Base-by-base conservation (phyloP, 2,329 filamentous ascomycete genomes). In the Fusarium sp. region DNA sequence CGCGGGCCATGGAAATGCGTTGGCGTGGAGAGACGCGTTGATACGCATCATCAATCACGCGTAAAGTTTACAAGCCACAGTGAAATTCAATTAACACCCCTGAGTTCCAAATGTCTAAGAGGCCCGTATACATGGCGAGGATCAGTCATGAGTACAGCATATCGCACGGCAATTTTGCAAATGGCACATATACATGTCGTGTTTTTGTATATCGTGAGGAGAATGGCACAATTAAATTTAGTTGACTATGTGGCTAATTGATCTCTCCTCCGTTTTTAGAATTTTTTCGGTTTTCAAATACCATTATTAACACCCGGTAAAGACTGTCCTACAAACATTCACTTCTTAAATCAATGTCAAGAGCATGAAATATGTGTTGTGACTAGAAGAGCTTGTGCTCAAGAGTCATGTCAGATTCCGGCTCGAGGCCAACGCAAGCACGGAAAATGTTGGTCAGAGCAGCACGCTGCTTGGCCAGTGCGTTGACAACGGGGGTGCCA, bases 391-490 rank as follows among this genome's bases (percentile, higher is more conserved):
- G 90, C 91, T 98, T 99, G 88, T 98, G 95, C 89, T 99, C 96
- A 59, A 98, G 90, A 44, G 95, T 98, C 96, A 99, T 99, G 83
- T 99, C 96, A 65, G 92, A 96, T 89, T 99, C 96, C 22, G 96
- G 96, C 88, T 98, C 94, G 68, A 99, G 90, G 74, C 96, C 96
- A 78, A 99, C 92, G 80, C 95, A 98, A 74, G 96, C 96, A 80
- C 95, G 95, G 91, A 99, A 97, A 85, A 99, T 98, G 88, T 99
- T 99, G 83, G 93, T 96, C 82, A 99, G 84, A 47, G 95, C 95
- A 75, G 91, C 92, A 76, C 96, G 94, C 88, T 99, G 96, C 90
- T 99, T 99, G 80, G 92, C 94, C 75, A 99, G 89, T 66, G 96
- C 90, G 80, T 99, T 99, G 86, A 99, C 90, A 68, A 99, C 96